Conservation (phyloP, 2,329 filamentous ascomycete genomes). For the Beauveria asiatica region DNA sequence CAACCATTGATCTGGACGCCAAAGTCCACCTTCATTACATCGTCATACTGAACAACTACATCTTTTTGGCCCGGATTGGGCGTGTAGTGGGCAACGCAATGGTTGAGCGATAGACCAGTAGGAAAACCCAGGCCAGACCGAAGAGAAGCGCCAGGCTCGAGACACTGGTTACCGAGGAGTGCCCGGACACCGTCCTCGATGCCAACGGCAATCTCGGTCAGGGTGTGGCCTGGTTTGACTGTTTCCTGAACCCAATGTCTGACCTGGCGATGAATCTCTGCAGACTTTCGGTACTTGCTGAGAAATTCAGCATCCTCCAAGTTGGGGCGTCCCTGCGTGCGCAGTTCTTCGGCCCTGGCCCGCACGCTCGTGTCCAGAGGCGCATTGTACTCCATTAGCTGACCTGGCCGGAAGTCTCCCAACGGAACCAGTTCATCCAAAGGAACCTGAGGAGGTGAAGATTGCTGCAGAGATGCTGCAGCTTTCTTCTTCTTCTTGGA, state of each 20-base stretch:
- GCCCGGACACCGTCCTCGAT: constrained; percentile 73
- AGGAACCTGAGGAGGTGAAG: constrained; percentile 25
- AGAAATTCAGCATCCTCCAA: constrained; percentile 48
- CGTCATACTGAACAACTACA: constrained; percentile 54
- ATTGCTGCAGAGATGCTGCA: constrained; percentile 17
- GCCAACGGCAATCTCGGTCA: constrained; percentile 70
- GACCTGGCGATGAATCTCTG: constrained; percentile 74
- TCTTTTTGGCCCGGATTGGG: constrained; percentile 71
- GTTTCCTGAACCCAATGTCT: constrained; percentile 69
- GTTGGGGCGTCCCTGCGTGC: constrained; percentile 16
- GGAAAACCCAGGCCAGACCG: constrained; percentile 76
- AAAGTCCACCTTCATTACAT: constrained; percentile 73
- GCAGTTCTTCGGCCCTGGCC: constrained; percentile 19
- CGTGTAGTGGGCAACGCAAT: constrained; percentile 73
- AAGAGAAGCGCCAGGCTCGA: constrained; percentile 66
- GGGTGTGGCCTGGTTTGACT: constrained; percentile 67
- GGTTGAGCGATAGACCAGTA: constrained; percentile 70
- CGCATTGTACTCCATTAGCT: constrained; percentile 19
- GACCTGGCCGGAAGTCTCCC: constrained; percentile 21
- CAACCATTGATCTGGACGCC: constrained; percentile 68
- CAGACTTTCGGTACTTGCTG: constrained; percentile 67
- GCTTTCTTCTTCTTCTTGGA: constrained; percentile 16
- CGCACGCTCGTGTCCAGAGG: constrained; percentile 16
- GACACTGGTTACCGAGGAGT: constrained; percentile 62
- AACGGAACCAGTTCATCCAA: constrained; percentile 22